Base-by-base conservation (phyloP, 805 yeast genomes). In the Clavispora santaluciae region DNA sequence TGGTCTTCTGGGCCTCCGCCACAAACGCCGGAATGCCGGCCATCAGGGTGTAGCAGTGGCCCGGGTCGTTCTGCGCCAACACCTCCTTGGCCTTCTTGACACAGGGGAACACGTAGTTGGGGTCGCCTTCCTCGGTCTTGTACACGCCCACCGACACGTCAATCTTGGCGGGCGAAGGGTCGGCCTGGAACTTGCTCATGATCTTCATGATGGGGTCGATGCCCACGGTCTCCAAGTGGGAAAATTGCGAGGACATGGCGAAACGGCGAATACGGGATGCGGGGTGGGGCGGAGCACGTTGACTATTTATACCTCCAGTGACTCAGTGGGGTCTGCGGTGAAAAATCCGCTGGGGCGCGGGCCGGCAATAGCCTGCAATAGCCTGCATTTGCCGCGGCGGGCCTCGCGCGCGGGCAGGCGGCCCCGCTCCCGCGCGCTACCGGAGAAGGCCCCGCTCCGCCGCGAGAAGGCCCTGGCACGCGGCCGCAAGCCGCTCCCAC, bases 121-220 rank as follows among this genome's bases (percentile, higher is more conserved):
- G 50, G 23, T 54, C 52, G 2, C 72, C 73, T 13, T 55, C 53
- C 38, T 63, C 72, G 23, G 65, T 62, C 40, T 68, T 68, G 55
- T 69, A 70, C n/a, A 71, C 75, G 11, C 76, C 76, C 22, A 70
- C 69, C 23, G 68, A 56, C 16, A 70, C 66, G 44, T 70, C 74
- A 22, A 70, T 57, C 48, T 69, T 68, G 24, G 53, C 31, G 12
- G 68, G 63, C 36, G 45, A 29, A 13, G 54, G 39, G 51, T 70
- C 75, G 22, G 23, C 20, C 18, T 40, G 39, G 42, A 35, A 43
- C 8, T 43, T 42, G 23, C 23, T 40, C 55, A 51, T 49, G 40
- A 49, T 44, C 35, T 31, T 26, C 25, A 49, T 40, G 35, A 51
- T 51, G 17, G 55, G 54, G 45, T 51, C 55, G n/a, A 41, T 33